Conservation (phyloP, 345 rosid species). For the Arabis hirsuta region DNA sequence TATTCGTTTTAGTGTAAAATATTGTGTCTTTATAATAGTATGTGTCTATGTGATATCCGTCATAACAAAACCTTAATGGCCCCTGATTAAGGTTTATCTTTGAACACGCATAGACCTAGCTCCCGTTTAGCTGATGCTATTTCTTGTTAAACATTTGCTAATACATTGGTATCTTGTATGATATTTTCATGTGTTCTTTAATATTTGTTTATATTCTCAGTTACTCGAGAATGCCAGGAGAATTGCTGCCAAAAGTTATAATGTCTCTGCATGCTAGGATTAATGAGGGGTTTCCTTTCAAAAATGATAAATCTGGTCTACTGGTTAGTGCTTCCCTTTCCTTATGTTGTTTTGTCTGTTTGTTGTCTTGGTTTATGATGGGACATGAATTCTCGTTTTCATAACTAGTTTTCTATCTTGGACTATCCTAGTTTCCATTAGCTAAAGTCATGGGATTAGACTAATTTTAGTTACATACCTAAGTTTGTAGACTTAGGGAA, state of each 20-base stretch:
- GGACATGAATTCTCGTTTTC: conserved; percentile 3
- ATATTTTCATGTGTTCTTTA: conserved; percentile 33
- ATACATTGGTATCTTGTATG: conserved; percentile 25
- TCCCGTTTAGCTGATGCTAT: conserved; percentile 25
- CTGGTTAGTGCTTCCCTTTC: conserved; percentile 61
- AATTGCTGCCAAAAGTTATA: conserved; percentile 71
- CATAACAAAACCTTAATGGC: conserved; percentile 14
- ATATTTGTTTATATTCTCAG: conserved; percentile 50
- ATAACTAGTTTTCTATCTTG: conserved; percentile 11
- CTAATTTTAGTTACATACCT: conserved; percentile 8
- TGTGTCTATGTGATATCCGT: background rate
- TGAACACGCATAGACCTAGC: conserved; percentile 3
- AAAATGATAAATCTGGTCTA: conserved; percentile 71
- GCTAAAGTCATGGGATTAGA: conserved; percentile 21
- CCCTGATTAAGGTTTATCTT: conserved; percentile 31
- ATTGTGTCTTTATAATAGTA: conserved; percentile 22
- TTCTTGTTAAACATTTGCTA: background rate
- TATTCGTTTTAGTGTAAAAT: conserved; percentile 20
- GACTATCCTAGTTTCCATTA: conserved; percentile 26
- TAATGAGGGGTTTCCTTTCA: conserved; percentile 63
- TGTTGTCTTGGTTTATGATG: conserved; percentile 20
- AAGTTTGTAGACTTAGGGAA: conserved; percentile 12
- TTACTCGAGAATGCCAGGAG: conserved; percentile 87
- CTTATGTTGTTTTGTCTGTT: conserved; percentile 4
- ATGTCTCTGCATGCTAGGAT: conserved; percentile 60